Conservation (phyloP, 148 eudicot species). For the Rheum nobile region DNA sequence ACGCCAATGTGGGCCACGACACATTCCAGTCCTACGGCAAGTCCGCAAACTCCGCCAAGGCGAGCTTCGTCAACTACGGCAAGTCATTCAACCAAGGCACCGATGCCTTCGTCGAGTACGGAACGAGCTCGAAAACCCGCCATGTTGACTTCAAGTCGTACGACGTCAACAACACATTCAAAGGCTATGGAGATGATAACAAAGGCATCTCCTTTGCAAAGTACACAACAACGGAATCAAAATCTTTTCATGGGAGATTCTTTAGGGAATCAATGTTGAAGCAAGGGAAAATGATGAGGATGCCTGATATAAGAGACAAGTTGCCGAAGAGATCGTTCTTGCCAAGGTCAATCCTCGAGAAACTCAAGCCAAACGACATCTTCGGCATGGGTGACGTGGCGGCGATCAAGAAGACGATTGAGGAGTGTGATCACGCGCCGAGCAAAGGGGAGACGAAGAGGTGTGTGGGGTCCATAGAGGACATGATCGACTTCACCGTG, state of each 20-base stretch:
- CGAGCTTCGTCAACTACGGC: slow-evolving; percentile 56
- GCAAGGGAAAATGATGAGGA: slow-evolving; percentile 41
- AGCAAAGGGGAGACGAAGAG: slow-evolving; percentile 70
- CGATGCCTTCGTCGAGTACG: slow-evolving; percentile 64
- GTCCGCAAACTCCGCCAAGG: slow-evolving; percentile 37
- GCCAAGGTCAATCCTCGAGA: slow-evolving; percentile 53
- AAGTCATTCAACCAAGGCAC: slow-evolving; percentile 58
- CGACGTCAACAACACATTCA: slow-evolving; percentile 63
- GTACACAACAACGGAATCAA: slow-evolving; percentile 21
- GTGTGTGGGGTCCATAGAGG: slow-evolving; percentile 71
- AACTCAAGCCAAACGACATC: slow-evolving; percentile 27
- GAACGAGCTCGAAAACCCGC: slow-evolving; percentile 35
- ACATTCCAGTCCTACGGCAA: slow-evolving; percentile 47
- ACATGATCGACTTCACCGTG: slow-evolving; percentile 73
- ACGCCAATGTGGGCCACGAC: slow-evolving; percentile 64
- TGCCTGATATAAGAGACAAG: slow-evolving; percentile 73
- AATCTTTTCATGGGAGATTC: slow-evolving; percentile 42
- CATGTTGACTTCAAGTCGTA: slow-evolving; percentile 43
- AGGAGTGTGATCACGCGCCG: slow-evolving; percentile 62
- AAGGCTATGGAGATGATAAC: slow-evolving; percentile 44
- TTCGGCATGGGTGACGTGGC: slow-evolving; percentile 39
- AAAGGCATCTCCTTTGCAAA: slow-evolving; percentile 53
- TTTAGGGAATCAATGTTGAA: slow-evolving; percentile 67
- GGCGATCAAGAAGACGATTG: slow-evolving; percentile 33
- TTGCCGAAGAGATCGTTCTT: slow-evolving; percentile 86